Conservation (phyloP, 345 rosid genomes). For the Bruguiera gymnorhiza region DNA sequence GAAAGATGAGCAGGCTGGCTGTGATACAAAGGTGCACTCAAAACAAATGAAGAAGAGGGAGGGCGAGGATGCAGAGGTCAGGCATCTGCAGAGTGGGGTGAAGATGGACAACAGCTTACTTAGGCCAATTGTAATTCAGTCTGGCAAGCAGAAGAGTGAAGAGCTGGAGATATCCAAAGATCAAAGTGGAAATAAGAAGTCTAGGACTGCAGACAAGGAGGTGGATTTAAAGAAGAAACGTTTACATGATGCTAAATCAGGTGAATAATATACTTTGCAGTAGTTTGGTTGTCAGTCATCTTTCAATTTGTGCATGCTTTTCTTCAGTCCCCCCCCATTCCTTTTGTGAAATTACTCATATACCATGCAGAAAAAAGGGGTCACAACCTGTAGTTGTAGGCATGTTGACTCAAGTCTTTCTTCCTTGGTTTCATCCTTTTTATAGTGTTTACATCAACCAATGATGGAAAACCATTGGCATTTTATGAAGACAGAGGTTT, state of each 20-base stretch:
- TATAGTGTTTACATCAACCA: constrained; percentile 61
- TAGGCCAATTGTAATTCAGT: constrained; percentile 46
- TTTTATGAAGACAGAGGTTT: constrained; percentile 64
- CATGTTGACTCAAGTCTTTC: constrained; percentile 39
- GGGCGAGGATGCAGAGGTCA: constrained; percentile 38
- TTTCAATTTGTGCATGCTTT: background rate
- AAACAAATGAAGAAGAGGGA: constrained; percentile 43
- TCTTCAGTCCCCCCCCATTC: background rate
- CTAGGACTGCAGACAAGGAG: constrained; percentile 50
- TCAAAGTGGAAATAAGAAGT: constrained; percentile 62
- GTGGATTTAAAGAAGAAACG: constrained; percentile 44
- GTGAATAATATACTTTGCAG: constrained; percentile 21
- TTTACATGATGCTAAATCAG: constrained; percentile 46
- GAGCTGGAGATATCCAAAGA: constrained; percentile 52
- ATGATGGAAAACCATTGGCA: constrained; percentile 68
- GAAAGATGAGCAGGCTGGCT: constrained; percentile 30
- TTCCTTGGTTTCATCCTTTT: constrained; percentile 38
- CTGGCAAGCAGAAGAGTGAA: constrained; percentile 65
- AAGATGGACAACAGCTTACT: constrained; percentile 57
- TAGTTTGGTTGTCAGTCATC: constrained; percentile 10
- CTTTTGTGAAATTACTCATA: background rate
- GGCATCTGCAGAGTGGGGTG: constrained; percentile 35
- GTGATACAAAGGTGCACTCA: constrained; percentile 23
- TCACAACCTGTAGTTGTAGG: constrained; percentile 25
- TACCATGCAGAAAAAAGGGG: constrained; percentile 18